Evolutionary conservation across 345 rosid species (phyloP).

Genomic region (Sisymbrium irio): DNA sequence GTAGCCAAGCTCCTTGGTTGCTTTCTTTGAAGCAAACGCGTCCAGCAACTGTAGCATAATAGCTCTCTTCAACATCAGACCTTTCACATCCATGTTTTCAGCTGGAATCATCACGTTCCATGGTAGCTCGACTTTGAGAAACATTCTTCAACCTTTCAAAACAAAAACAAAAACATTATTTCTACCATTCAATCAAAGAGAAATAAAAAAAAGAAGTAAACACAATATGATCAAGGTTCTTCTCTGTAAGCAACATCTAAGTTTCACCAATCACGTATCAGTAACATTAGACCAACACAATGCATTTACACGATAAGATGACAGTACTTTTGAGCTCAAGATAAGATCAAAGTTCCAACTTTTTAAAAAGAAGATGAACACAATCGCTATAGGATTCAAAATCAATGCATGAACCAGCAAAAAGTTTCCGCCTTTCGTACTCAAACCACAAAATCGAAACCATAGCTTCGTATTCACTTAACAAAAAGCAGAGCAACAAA

Average conservation of each 20-base stretch:
- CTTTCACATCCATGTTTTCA: conserved; percentile 61
- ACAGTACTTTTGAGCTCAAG: neutral
- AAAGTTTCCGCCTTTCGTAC: neutral
- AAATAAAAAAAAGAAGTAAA: neutral
- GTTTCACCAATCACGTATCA: neutral
- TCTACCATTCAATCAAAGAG: neutral
- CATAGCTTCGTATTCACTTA: no score
- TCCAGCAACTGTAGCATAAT: conserved; percentile 57
- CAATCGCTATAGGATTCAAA: neutral
- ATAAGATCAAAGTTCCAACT: neutral
- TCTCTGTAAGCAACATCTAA: no score
- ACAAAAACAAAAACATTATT: neutral
- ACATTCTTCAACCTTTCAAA: conserved; percentile 45
- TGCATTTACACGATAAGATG: neutral
- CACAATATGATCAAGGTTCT: no score
- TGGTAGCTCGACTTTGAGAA: conserved; percentile 62
- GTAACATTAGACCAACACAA: neutral
- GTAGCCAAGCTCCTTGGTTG: conserved; percentile 76
- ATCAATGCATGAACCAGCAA: neutral
- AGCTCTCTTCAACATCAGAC: conserved; percentile 65
- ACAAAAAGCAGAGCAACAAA: no score
- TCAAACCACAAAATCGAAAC: neutral
- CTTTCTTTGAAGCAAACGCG: conserved; percentile 59
- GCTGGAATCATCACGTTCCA: conserved; percentile 86
- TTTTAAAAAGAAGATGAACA: neutral